Evolutionary conservation across 2,329 filamentous ascomycete species (phyloP).

Genomic region (Cordyceps cateniannulata): DNA sequence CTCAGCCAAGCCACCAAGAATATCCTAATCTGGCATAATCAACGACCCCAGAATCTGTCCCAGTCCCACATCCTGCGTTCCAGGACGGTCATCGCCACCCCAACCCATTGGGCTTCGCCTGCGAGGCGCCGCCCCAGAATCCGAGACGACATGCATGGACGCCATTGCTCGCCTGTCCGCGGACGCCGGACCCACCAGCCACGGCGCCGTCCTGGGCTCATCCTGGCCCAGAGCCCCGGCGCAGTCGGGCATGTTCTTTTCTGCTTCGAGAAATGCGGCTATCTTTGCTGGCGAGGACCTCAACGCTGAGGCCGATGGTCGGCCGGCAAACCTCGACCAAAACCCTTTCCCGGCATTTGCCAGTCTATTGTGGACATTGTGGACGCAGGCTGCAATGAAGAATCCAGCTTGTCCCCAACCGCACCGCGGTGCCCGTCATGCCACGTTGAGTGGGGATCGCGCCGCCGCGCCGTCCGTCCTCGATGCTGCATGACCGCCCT

Average conservation of each 20-base stretch:
- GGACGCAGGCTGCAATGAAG: neutral
- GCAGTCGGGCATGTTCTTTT: neutral
- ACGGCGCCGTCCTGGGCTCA: neutral
- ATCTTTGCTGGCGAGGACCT: neutral
- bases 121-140: neutral
- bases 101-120: neutral
- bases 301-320: neutral
- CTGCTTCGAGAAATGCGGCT: neutral
- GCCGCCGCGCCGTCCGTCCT: neutral
- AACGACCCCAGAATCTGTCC: slow-evolving; percentile 1
- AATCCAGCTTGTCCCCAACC: neutral
- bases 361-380: neutral
- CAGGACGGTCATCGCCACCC: neutral
- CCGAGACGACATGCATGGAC: neutral
- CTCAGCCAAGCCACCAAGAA: neutral
- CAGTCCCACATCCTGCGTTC: slow-evolving; percentile 4
- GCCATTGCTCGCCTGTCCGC: neutral
- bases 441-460: neutral
- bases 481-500: neutral
- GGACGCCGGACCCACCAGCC: slow-evolving; percentile 1
- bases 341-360: neutral
- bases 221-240: neutral
- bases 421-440: neutral
- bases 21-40: neutral
- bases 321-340: neutral